A percentile compares a stretch with the other conserved stretches of the same genome.
Conservation (phyloP, 2,329 filamentous ascomycete genomes). For the Pezicula carpinea region DNA sequence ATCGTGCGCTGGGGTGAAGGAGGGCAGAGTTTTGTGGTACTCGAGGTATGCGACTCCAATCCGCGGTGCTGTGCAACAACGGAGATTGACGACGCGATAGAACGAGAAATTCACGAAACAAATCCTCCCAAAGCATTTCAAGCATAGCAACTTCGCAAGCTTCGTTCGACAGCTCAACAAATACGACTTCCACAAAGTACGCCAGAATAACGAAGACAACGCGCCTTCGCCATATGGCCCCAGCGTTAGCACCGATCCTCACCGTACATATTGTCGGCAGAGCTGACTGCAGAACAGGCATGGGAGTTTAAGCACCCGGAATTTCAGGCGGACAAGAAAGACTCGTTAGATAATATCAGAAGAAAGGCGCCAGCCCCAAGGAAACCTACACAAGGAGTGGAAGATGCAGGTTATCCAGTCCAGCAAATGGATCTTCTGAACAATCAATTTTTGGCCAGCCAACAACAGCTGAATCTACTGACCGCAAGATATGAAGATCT, state of each 20-base stretch:
- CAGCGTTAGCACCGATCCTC: slow-evolving; percentile 49
- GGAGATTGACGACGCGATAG: slow-evolving; percentile 41
- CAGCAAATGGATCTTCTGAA: slow-evolving; percentile 89
- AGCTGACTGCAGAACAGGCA: slow-evolving; percentile 47
- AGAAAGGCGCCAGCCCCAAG: slow-evolving; percentile 89
- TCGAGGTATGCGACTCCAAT: slow-evolving; percentile 66
- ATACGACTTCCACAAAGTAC: slow-evolving; percentile 97
- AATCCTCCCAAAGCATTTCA: slow-evolving; percentile 97
- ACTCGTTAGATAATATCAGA: slow-evolving; percentile 92
- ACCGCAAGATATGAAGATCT: slow-evolving; percentile 83
- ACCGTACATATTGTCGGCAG: neutral
- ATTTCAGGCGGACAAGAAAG: slow-evolving; percentile 92
- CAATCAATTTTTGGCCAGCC: slow-evolving; percentile 81
- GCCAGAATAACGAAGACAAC: slow-evolving; percentile 83
- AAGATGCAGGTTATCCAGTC: slow-evolving; percentile 72
- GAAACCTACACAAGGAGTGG: slow-evolving; percentile 59
- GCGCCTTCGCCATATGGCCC: slow-evolving; percentile 76
- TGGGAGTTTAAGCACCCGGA: slow-evolving; percentile 98
- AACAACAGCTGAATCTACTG: slow-evolving; percentile 85
- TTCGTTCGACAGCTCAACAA: slow-evolving; percentile 96
- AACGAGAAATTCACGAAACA: slow-evolving; percentile 98
- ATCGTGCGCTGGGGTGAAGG: slow-evolving; percentile 95
- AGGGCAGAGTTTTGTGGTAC: slow-evolving; percentile 92
- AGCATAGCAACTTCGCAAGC: slow-evolving; percentile 97
- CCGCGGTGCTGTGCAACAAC: neutral